A percentile compares a stretch with the other conserved stretches of the same genome.
Evolutionary conservation across 495 filamentous ascomycete species (phyloP).

Genomic region (Pseudevernia furfuracea): DNA sequence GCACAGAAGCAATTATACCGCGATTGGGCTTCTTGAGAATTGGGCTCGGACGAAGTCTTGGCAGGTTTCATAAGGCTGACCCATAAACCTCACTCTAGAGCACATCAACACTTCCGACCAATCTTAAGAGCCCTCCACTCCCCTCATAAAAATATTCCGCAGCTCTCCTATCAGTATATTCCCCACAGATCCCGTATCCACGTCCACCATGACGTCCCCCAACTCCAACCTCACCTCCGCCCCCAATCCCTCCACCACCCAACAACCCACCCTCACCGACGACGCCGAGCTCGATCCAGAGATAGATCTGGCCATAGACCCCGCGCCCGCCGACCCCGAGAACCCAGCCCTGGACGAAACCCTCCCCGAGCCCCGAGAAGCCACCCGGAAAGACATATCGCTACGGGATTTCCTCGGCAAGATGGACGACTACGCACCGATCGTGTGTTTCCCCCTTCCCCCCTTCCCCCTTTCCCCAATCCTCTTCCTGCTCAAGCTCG

Average conservation of each 20-base stretch:
- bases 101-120: too few relatives aligned
- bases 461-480: neutral
- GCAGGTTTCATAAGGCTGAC: too few relatives aligned
- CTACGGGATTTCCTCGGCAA: conserved; percentile 84
- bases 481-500: too few relatives aligned
- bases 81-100: too few relatives aligned
- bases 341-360: conserved; percentile 24
- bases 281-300: conserved; percentile 37
- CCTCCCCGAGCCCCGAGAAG: conserved; percentile 35
- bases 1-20: too few relatives aligned
- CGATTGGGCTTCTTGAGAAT: too few relatives aligned
- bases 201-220: neutral
- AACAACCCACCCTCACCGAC: conserved; percentile 4
- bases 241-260: conserved; percentile 1
- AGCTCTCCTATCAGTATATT: too few relatives aligned
- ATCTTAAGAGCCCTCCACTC: too few relatives aligned
- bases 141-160: too few relatives aligned
- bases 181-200: neutral
- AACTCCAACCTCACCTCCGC: neutral
- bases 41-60: too few relatives aligned
- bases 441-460: conserved; percentile 50
- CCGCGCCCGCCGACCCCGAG: conserved; percentile 21
- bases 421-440: conserved; percentile 98
- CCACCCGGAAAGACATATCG: conserved; percentile 81
- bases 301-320: conserved; percentile 37